Evolutionary conservation across 2,329 filamentous ascomycete genomes (phyloP).

Genomic region (Clonostachys rosea): DNA sequence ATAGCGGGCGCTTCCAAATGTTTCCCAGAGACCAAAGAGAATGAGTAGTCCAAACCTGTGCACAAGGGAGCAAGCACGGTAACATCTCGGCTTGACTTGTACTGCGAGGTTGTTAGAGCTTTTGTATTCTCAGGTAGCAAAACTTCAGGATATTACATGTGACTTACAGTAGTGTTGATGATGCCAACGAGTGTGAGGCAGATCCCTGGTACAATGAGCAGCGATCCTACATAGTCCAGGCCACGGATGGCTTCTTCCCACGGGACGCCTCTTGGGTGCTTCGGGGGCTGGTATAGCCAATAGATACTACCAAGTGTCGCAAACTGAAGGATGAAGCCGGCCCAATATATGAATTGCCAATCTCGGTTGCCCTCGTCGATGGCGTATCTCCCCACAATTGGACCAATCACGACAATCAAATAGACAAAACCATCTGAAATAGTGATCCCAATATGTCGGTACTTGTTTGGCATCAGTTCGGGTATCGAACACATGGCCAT

Average conservation of each 20-base stretch:
- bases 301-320: conserved; percentile 35
- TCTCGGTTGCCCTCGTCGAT: conserved; percentile 18
- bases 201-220: conserved; percentile 25
- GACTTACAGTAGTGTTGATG: conserved; percentile 23
- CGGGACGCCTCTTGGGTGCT: conserved; percentile 23
- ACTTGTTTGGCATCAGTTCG: conserved; percentile 42
- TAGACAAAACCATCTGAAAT: conserved; percentile 30
- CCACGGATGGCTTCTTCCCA: conserved; percentile 23
- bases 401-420: conserved; percentile 36
- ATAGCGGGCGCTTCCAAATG: conserved; percentile 24
- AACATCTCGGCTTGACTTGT: conserved; percentile 1
- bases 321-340: conserved; percentile 30
- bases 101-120: conserved; percentile 3
- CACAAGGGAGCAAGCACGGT: conserved; percentile 28
- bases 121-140: background rate
- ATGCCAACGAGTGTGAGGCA: conserved; percentile 30
- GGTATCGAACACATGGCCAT: conserved; percentile 37
- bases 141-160: conserved; percentile 16
- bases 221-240: conserved; percentile 28
- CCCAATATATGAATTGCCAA: conserved; percentile 40
- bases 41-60: conserved; percentile 22
- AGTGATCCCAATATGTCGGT: conserved; percentile 34
- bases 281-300: conserved; percentile 23
- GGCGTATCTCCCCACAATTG: conserved; percentile 35
- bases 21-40: conserved; percentile 29